Evolutionary conservation across 179 eudicot species (phyloP).

Genomic region (Amaranthus tricolor): DNA sequence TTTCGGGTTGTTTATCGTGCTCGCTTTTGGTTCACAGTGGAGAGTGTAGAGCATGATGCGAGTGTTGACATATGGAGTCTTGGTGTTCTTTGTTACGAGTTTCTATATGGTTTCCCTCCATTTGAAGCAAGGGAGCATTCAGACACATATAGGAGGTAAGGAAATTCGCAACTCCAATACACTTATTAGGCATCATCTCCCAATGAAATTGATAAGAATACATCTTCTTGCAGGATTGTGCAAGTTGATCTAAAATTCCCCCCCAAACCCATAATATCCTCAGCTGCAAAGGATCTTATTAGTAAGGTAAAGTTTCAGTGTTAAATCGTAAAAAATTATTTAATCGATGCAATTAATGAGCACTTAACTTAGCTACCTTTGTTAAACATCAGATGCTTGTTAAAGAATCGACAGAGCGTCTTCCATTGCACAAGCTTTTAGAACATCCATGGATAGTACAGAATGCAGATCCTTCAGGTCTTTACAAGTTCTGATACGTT

Average conservation of each 20-base stretch:
- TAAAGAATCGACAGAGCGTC: slow-evolving; percentile 75
- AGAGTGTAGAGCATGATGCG: slow-evolving; percentile 92
- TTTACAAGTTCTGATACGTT: slow-evolving; percentile 45
- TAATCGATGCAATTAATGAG: neutral
- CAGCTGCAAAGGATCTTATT: slow-evolving; percentile 87
- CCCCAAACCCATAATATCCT: slow-evolving; percentile 77
- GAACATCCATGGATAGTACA: slow-evolving; percentile 98
- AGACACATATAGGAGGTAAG: slow-evolving; percentile 87
- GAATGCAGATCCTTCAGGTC: slow-evolving; percentile 91
- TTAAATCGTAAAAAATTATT: neutral
- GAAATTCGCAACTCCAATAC: neutral
- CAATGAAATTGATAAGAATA: neutral
- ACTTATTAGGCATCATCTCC: neutral
- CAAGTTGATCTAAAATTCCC: slow-evolving; percentile 97
- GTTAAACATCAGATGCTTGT: slow-evolving; percentile 74
- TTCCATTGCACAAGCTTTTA: slow-evolving; percentile 85
- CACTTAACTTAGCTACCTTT: neutral
- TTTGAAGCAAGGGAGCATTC: slow-evolving; percentile 97
- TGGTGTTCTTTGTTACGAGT: slow-evolving; percentile 84
- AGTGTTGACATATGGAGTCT: slow-evolving; percentile 97
- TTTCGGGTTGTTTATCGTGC: neutral
- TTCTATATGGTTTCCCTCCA: slow-evolving; percentile 90
- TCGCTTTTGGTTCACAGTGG: slow-evolving; percentile 45
- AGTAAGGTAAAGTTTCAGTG: slow-evolving; percentile 57
- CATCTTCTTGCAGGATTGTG: slow-evolving; percentile 57